A percentile compares a stretch with the other conserved stretches of the same genome.
Conservation (phyloP, 1,139 yeast genomes). For the Kodamaea arcana region DNA sequence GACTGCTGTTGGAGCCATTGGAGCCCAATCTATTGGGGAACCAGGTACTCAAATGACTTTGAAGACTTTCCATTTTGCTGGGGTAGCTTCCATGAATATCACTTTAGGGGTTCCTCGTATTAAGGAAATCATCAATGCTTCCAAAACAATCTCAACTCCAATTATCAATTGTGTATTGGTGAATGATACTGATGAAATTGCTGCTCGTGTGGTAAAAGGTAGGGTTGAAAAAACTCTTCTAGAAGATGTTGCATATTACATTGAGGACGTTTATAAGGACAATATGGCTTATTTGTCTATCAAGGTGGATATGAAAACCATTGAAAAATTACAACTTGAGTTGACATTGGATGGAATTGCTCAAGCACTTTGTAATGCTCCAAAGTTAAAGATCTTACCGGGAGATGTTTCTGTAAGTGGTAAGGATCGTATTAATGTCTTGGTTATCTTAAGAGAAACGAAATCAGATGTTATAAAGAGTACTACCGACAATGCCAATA, state of each 20-base stretch:
- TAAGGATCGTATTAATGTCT: constrained; percentile 68
- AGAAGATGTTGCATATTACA: constrained; percentile 80
- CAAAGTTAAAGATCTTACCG: constrained; percentile 78
- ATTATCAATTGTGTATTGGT: constrained; percentile 93
- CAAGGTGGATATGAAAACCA: constrained; percentile 77
- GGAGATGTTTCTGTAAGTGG: constrained; percentile 72
- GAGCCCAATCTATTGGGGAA: constrained; percentile 98
- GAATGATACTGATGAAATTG: constrained; percentile 91
- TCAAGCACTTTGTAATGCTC: constrained; percentile 74
- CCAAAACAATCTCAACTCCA: constrained; percentile 92
- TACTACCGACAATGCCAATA: constrained; percentile 48
- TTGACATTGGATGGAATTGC: constrained; percentile 83
- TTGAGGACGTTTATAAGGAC: constrained; percentile 90
- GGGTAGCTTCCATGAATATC: constrained; percentile 98
- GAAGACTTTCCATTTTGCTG: constrained; percentile 99
- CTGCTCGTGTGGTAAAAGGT: constrained; percentile 98
- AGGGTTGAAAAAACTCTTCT: constrained; percentile 89
- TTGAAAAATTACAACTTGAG: constrained; percentile 87
- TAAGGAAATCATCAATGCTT: constrained; percentile 96
- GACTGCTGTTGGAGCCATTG: constrained; percentile 98
- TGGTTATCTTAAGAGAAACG: constrained; percentile 56
- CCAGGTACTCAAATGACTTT: constrained; percentile 99
- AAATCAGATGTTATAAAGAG: constrained; percentile 38
- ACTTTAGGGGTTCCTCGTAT: constrained; percentile 99
- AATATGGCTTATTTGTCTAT: constrained; percentile 75